Evolutionary conservation across 164 flowering plant species (phyloP).

Genomic region (Vitis rotundifolia): DNA sequence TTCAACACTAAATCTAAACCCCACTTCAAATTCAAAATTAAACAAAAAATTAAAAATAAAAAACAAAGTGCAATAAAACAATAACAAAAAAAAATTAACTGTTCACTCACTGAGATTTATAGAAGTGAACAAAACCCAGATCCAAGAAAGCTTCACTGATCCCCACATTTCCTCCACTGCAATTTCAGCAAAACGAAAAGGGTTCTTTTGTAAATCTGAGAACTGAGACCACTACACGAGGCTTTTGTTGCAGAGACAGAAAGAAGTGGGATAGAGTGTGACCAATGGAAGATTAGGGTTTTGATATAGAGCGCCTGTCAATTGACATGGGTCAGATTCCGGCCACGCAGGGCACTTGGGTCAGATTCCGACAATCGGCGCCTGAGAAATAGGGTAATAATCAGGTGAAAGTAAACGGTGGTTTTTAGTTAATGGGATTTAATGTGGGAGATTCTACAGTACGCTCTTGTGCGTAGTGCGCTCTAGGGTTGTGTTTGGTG

Average conservation of each 20-base stretch:
- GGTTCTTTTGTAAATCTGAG: no score
- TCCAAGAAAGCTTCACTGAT: not conserved
- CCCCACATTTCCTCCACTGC: no score
- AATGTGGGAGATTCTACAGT: constrained; percentile 28
- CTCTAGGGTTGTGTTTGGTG: constrained; percentile 1
- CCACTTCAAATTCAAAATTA: not conserved
- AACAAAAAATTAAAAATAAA: constrained; percentile 4
- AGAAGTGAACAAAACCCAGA: constrained; percentile 13
- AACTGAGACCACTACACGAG: no score
- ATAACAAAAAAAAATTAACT: constrained; percentile 4
- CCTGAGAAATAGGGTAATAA: constrained; percentile 17
- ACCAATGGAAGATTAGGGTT: no score
- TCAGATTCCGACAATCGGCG: no score
- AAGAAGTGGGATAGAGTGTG: no score
- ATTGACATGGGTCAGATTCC: no score
- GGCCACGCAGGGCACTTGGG: no score
- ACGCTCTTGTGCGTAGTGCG: constrained; percentile 35
- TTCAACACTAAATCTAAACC: not conserved
- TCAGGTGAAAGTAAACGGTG: constrained; percentile 35
- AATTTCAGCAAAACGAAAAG: no score
- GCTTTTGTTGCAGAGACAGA: no score
- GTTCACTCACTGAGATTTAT: constrained; percentile 23
- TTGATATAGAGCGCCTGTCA: no score
- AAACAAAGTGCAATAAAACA: not conserved
- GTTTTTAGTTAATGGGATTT: constrained; percentile 26